phyloP scores from a whole-genome alignment of 2,329 filamentous ascomycete genomes.

The Leptographium procerum region DNA sequence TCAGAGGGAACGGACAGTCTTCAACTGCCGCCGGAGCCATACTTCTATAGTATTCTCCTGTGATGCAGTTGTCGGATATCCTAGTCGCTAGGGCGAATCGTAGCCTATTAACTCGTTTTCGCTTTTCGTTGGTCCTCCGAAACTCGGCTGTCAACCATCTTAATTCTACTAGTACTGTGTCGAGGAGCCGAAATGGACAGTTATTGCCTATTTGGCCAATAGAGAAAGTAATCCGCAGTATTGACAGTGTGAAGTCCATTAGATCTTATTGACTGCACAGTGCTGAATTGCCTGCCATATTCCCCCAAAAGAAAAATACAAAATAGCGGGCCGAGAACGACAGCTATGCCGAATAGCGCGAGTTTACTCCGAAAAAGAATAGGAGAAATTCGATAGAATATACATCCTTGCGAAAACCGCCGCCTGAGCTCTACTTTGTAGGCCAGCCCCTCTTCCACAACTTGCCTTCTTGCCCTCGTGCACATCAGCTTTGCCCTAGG shows the following conservation, averaged over 20 bases:
- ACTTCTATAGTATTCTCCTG: not conserved
- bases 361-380: not conserved
- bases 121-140: too few species aligned
- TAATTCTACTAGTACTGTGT: too few species aligned
- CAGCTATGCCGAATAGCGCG: not conserved
- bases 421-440: not conserved
- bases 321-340: not conserved
- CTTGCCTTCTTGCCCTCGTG: not conserved
- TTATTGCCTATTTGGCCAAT: not conserved
- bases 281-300: too few species aligned
- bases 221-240: too few species aligned
- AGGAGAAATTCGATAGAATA: not conserved
- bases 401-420: not conserved
- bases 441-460: not conserved
- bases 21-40: conserved; percentile 30
- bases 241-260: too few species aligned
- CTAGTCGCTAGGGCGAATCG: too few species aligned
- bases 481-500: not conserved
- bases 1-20: conserved; percentile 46
- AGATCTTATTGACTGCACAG: too few species aligned
- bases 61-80: too few species aligned
- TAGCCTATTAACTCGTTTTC: too few species aligned
- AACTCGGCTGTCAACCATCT: not conserved
- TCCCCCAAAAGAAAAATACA: not conserved
- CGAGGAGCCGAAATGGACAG: not conserved